Percentiles rank a stretch among this genome's conserved stretches.
Conservation (phyloP, 1,139 yeast species). For the Pneumocystis jirovecii region DNA sequence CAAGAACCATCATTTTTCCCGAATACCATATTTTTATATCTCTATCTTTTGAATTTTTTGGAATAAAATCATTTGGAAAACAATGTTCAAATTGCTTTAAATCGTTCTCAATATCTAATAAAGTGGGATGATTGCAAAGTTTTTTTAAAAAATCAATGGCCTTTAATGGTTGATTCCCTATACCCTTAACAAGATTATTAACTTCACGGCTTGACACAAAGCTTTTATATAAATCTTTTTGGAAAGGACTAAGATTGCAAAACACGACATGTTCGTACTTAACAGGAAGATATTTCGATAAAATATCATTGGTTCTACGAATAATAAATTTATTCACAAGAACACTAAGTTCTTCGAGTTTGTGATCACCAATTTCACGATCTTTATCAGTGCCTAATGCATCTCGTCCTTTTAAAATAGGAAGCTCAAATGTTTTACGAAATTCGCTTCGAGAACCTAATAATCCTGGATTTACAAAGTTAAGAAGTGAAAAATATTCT, state of each 20-base stretch:
- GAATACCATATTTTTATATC: conserved; percentile 47
- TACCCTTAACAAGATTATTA: conserved; percentile 44
- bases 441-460: conserved; percentile 76
- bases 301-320: conserved; percentile 85
- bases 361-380: conserved; percentile 52
- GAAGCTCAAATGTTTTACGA: conserved; percentile 67
- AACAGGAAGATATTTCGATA: conserved; percentile 84
- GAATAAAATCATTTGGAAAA: conserved; percentile 55
- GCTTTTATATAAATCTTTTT: conserved; percentile 51
- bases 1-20: conserved; percentile 42
- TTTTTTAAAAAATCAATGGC: conserved; percentile 83
- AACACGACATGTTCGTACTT: conserved; percentile 93
- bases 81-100: conserved; percentile 50
- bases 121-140: conserved; percentile 84
- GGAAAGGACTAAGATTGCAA: conserved; percentile 71
- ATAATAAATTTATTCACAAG: conserved; percentile 82
- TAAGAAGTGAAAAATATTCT: conserved; percentile 80
- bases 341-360: conserved; percentile 53
- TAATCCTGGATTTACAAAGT: conserved; percentile 89
- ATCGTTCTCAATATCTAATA: conserved; percentile 61
- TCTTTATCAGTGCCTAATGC: conserved; percentile 79
- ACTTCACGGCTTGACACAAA: conserved; percentile 74
- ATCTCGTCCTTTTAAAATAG: conserved; percentile 74
- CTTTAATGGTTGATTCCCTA: conserved; percentile 69
- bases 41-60: conserved; percentile 31